phyloP scores from a whole-genome alignment of 208 protist genomes.

The Entamoeba invadens region DNA sequence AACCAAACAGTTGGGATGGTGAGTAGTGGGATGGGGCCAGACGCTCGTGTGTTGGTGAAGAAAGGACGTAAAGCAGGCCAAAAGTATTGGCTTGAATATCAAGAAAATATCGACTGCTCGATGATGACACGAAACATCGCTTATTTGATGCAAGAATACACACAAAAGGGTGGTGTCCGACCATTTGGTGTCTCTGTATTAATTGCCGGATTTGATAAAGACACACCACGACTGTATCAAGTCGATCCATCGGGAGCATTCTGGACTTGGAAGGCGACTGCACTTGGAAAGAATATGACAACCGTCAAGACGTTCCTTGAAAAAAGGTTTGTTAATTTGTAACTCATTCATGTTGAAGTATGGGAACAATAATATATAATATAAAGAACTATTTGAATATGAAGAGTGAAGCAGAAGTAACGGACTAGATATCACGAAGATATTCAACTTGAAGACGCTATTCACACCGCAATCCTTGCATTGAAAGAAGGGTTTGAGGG shows the following conservation, averaged over 20 bases:
- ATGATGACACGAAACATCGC: conserved; percentile 85
- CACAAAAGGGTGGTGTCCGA: conserved; percentile 67
- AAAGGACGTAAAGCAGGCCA: conserved; percentile 80
- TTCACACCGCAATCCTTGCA: conserved; percentile 93
- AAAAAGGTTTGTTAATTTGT: too few species aligned
- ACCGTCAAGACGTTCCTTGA: conserved; percentile 90
- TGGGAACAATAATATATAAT: too few species aligned
- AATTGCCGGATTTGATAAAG: conserved; percentile 79
- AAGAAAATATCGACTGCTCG: conserved; percentile 74
- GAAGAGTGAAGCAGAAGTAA: too few species aligned
- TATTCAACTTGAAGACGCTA: conserved; percentile 94
- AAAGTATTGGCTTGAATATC: conserved; percentile 51
- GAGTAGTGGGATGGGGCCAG: conserved; percentile 76
- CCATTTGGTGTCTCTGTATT: conserved; percentile 98
- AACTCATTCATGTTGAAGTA: too few species aligned
- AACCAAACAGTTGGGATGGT: neutral
- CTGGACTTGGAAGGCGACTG: conserved; percentile 96
- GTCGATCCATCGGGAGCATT: conserved; percentile 93
- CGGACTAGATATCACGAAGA: conserved; percentile 29
- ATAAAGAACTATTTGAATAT: too few species aligned
- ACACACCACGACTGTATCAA: conserved; percentile 88
- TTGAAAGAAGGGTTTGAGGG: conserved; percentile 83
- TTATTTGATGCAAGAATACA: conserved; percentile 61
- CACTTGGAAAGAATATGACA: conserved; percentile 86
- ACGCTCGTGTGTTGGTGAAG: conserved; percentile 76